Evolutionary conservation across 148 eudicot genomes (phyloP), one percentile per base, ranked within the genome.

Genomic region (Rhododendron ferrugineum): DNA sequence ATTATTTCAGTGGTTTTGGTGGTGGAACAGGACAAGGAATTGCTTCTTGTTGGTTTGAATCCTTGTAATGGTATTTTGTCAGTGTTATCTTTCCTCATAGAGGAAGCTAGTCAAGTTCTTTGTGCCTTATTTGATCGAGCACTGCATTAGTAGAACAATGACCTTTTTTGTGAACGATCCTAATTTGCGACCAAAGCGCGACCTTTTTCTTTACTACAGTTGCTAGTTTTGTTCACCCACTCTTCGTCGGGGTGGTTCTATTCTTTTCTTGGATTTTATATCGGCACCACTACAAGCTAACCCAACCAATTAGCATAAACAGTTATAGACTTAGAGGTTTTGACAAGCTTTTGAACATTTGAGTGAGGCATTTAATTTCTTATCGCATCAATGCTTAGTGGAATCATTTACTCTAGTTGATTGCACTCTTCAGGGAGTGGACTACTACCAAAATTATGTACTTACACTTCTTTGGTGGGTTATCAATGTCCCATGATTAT

Each of bases 321-420:
- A 4, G n/a, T 26, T 49, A 50, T 40, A 79, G 23, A 1, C 14
- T 30, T 54, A 54, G 46, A 52, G 15, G 40, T 80, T 56, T 80
- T 80, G 44, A 18, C 83, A 18, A 56, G 32, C 70, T 80, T 52
- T 54, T 34, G 15, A 80, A 80, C 83, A 56, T 80, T 7, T 80
- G n/a, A 30, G 64, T 52, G 62, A 34, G 30, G 47, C 62, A 56
- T 56, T 80, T 34, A 52, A 18, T 80, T 52, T 47, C 46, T 56
- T 54, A 16, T 80, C 68, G 15, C 9, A 52, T 79, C 34, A 14
- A 64, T 80, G 82, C 66, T 80, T 56, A 20, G 46, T 49, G 56
- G 42, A 26, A 79, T 79, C 15, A 79, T 79, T 79, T 36, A 18
- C 3, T 30, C 62, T 26, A 26, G 62, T 79, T 49, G 82, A 52